Evolutionary conservation across 2,329 filamentous ascomycete genomes (phyloP).

Genomic region (Penicillium rolfsii): DNA sequence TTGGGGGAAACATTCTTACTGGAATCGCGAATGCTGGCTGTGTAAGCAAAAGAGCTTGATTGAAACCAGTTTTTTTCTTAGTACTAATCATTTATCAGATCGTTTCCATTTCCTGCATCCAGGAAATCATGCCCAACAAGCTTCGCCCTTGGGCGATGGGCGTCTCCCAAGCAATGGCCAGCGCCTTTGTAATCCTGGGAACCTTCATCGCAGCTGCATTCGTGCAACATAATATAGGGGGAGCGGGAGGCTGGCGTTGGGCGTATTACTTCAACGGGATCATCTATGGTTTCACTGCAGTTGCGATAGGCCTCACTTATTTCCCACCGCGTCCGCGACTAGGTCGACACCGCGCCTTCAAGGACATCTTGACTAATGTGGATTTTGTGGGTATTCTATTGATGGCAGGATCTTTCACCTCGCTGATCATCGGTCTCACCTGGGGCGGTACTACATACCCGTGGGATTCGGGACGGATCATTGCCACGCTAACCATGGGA

Average conservation of each 20-base stretch:
- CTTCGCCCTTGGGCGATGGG: background rate
- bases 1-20: background rate
- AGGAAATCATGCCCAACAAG: background rate
- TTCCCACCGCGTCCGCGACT: background rate
- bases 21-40: background rate
- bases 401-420: background rate
- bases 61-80: background rate
- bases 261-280: background rate
- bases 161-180: background rate
- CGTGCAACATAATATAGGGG: background rate
- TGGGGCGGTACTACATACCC: background rate
- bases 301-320: background rate
- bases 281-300: background rate
- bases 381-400: background rate
- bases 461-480: background rate
- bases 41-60: background rate
- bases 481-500: background rate
- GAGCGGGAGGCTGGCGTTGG: background rate
- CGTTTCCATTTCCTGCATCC: slow-evolving; percentile 1
- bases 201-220: slow-evolving; percentile 8
- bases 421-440: background rate
- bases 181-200: slow-evolving; percentile 6
- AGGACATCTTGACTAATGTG: background rate
- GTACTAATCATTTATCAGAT: background rate
- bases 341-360: background rate